phyloP scores from a whole-genome alignment of 176 grass and related monocot genomes.

The Typha latifolia region DNA sequence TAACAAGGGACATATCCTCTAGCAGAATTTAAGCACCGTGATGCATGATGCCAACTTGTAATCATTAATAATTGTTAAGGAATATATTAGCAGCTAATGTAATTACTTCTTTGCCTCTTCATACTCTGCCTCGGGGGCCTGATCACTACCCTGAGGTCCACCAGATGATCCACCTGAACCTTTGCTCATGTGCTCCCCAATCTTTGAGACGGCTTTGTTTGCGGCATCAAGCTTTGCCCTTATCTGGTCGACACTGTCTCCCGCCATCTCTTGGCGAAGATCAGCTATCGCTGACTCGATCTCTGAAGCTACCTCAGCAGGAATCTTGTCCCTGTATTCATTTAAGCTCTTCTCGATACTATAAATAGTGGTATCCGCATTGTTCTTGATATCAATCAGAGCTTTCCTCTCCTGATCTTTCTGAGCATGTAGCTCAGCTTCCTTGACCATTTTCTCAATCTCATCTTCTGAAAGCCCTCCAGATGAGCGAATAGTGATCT shows the following conservation, averaged over 20 bases:
- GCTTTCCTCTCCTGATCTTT: conserved; percentile 13
- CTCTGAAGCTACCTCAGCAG: conserved; percentile 5
- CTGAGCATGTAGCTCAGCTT: conserved; percentile 5
- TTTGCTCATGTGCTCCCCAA: conserved; percentile 7
- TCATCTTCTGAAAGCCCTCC: conserved; percentile 7
- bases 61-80: too few relatives aligned
- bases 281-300: conserved; percentile 4
- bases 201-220: conserved; percentile 14
- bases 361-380: conserved; percentile 10
- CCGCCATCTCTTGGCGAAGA: conserved; percentile 1
- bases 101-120: background rate
- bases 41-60: too few relatives aligned
- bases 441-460: conserved; percentile 11
- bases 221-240: conserved; percentile 14
- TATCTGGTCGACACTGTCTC: conserved; percentile 3
- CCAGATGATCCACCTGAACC: conserved; percentile 2
- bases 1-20: too few relatives aligned
- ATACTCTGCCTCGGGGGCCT: conserved; percentile 9
- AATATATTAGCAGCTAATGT: too few relatives aligned
- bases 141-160: conserved; percentile 6
- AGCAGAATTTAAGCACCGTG: too few relatives aligned
- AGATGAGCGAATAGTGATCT: conserved; percentile 11
- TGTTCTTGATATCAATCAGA: conserved; percentile 12
- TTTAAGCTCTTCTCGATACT: conserved; percentile 11
- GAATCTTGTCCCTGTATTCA: conserved; percentile 12